Percentiles rank a stretch among this genome's conserved stretches.
These are phyloP conservation scores for Taphrina communis DNA, from an alignment of 1,139 yeast genomes.

Conservation along the genomic window DNA sequence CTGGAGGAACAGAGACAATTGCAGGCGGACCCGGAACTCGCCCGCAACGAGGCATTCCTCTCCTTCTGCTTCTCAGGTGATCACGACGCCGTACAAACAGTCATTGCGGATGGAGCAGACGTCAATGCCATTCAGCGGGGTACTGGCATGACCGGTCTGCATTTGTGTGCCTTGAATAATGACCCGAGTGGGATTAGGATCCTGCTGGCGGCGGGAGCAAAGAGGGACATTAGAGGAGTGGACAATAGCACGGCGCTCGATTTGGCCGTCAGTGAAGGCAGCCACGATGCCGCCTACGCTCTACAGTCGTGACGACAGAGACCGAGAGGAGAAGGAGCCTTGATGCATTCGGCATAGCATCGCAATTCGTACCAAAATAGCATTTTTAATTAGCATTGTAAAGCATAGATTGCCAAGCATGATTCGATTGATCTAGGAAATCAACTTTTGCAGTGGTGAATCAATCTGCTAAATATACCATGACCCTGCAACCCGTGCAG, in stretches of 20 bases:
- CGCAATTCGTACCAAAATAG: too few relatives aligned
- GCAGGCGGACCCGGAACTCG: constrained; percentile 42
- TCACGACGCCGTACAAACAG: constrained; percentile 45
- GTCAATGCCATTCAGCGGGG: constrained; percentile 16
- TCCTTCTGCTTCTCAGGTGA: constrained; percentile 47
- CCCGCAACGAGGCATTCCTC: constrained; percentile 44
- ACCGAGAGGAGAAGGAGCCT: too few relatives aligned
- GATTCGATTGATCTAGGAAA: too few relatives aligned
- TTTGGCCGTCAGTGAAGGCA: constrained; percentile 35
- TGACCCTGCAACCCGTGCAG: background rate
- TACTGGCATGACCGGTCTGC: constrained; percentile 39
- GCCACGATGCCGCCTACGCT: constrained; percentile 40
- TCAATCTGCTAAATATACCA: background rate
- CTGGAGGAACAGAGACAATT: constrained; percentile 45
- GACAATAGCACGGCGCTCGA: constrained; percentile 19
- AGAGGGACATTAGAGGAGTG: constrained; percentile 4
- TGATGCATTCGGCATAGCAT: too few relatives aligned
- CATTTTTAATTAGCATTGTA: too few relatives aligned
- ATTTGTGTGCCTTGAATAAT: constrained; percentile 36
- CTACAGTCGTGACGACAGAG: constrained; percentile 8
- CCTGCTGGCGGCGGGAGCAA: constrained; percentile 28
- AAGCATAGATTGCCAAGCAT: too few relatives aligned
- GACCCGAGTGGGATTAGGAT: constrained; percentile 22
- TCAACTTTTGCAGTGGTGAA: too few relatives aligned
- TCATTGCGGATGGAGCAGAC: constrained; percentile 39